Conservation (phyloP, 805 yeast species). For the Ogataea glucozyma region DNA sequence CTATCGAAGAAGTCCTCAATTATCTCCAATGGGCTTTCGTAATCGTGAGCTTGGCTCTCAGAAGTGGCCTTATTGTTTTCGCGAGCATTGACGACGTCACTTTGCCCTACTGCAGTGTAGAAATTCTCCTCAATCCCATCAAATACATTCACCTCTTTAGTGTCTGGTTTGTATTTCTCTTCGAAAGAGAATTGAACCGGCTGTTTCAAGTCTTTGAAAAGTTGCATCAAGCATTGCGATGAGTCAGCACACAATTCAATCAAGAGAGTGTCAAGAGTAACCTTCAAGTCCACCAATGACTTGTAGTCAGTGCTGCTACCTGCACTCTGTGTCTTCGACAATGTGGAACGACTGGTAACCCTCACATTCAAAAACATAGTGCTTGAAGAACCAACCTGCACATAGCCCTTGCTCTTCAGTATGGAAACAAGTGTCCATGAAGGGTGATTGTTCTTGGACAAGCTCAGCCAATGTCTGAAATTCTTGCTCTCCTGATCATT, state of each 20-base stretch:
- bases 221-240: conserved; percentile 64
- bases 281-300: conserved; percentile 43
- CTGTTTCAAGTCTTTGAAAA: conserved; percentile 69
- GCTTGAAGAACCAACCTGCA: conserved; percentile 49
- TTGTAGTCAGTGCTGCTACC: conserved; percentile 13
- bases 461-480: conserved; percentile 26
- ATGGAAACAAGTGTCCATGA: conserved; percentile 45
- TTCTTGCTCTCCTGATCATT: conserved; percentile 29
- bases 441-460: conserved; percentile 16
- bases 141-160: conserved; percentile 42
- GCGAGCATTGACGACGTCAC: neutral
- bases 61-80: neutral
- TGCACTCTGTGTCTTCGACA: conserved; percentile 13
- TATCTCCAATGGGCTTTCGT: conserved; percentile 21
- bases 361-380: conserved; percentile 37
- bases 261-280: conserved; percentile 48
- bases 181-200: conserved; percentile 62
- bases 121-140: conserved; percentile 40
- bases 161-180: conserved; percentile 52
- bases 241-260: conserved; percentile 83
- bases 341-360: conserved; percentile 13
- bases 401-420: conserved; percentile 51
- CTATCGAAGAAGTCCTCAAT: conserved; percentile 34
- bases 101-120: neutral
- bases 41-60: neutral